Evolutionary conservation across 2,329 filamentous ascomycete species (phyloP), one percentile per base, ranked within the genome.

Genomic region (Helminthosporium solani): DNA sequence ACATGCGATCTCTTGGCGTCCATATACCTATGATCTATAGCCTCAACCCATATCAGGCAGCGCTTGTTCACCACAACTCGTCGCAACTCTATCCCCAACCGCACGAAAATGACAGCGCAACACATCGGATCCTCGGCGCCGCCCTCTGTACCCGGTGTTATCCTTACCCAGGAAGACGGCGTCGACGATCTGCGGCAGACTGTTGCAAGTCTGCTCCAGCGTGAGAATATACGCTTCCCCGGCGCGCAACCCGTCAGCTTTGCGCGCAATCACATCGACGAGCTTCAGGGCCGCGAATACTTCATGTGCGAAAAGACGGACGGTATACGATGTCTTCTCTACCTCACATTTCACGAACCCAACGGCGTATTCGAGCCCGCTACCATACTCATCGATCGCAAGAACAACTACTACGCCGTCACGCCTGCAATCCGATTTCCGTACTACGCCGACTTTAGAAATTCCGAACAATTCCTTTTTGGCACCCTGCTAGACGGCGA

Each of bases 261-360:
- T 68, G 79, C 88, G 44, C 79, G 86, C 47, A 79, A 82, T 59
- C 94, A 99, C 70, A 73, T 97, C 8, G 75, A 84, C n/a, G 90
- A 95, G 73, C 80, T 99, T 28, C 83, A 86, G 51, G 78, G 79
- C 47, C 79, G 87, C 64, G 94, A 97, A 72, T 99, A 97, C 75
- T 99, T 91, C 68, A 87, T 99, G 54, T 96, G 92, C 77, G 94
- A 99, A 73, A 99, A 99, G 75, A 96, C 92, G 1, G 94, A 99
- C 67, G 94, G 94, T 44, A 89, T 97, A 53, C 85, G 94, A 53
- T 96, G 95, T 70, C 81, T 99, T n/a, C 82, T 99, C 54, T 97
- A 95, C 76, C 84, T 94, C 55, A 90, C 88, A 40, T 85, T 86
- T 64, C 75, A 76, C 19, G 79, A 84, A 33, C 67, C 66, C 39